Base-by-base conservation (phyloP, 148 eudicot species). In the Diospyros kaki region DNA sequence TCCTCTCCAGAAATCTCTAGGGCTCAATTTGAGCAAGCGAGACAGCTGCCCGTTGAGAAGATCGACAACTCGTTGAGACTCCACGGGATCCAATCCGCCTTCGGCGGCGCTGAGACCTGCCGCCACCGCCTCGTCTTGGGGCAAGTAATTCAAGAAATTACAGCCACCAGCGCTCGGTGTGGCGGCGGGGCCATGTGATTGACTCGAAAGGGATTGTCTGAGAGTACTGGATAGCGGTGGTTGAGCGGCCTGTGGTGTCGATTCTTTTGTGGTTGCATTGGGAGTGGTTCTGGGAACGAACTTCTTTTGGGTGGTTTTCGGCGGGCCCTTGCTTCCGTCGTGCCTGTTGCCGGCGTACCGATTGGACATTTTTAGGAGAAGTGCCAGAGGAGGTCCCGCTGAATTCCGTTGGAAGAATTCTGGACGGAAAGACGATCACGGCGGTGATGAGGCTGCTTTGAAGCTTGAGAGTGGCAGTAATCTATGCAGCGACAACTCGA, bases 91-190 rank as follows among this genome's bases (percentile, higher is more conserved):
- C 75, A 87, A 82, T n/a, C 88, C 98, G 41, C 96, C 98, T 48
- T 94, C 85, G 2, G 85, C 89, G 8, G 89, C 87, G 18, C 91
- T 83, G 10, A 90, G 72, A 42, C 98, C 98, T 4, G 89, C 79
- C 1, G 98, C 98, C 15, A 94, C 96, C 1, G 98, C 98, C 79
- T 94, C 98, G 69, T 94, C 98, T 68, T 94, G 98, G 0, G 98
- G 96, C 75, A 94, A 78, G 78, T 89, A 94, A 81, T 85, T 83
- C 6, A 94, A 92, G 71, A 92, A 94, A 78, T 73, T 85, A 72
- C 93, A 91, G 76, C 82, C 71, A 3, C 59, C 39, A 18, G 40
- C 45, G 43, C 41, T 64, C 50, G 65, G 41, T 1, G 72, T 8
- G 8, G 59, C 65, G 52, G 67, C 39, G 1, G 72, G 28, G 28